phyloP scores from a whole-genome alignment of 805 yeast species.

The Lipomyces anomalus region DNA sequence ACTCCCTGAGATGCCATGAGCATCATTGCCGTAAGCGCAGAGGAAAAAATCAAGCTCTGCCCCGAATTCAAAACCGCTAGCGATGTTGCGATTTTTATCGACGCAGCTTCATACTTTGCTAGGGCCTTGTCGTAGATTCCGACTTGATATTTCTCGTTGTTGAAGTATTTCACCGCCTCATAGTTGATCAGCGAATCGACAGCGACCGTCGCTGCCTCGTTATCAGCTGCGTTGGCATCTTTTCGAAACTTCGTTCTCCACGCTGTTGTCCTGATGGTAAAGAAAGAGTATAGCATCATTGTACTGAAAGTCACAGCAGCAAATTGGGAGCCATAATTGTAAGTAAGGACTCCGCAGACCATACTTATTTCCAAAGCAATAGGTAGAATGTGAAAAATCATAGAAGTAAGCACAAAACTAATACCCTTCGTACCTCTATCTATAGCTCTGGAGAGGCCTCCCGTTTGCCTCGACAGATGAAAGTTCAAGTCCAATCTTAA shows the following conservation, averaged over 20 bases:
- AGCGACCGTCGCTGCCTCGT: slow-evolving; percentile 91
- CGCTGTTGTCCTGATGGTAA: slow-evolving; percentile 87
- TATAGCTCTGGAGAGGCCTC: slow-evolving; percentile 92
- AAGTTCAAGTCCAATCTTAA: slow-evolving; percentile 80
- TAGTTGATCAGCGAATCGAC: slow-evolving; percentile 88
- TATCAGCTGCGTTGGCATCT: slow-evolving; percentile 87
- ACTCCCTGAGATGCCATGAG: slow-evolving; percentile 89
- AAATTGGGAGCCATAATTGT: slow-evolving; percentile 81
- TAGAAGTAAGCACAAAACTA: slow-evolving; percentile 82
- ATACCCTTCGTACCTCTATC: slow-evolving; percentile 98
- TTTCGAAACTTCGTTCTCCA: slow-evolving; percentile 94
- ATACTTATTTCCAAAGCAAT: slow-evolving; percentile 85
- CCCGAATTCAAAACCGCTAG: slow-evolving; percentile 69
- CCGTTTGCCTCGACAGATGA: slow-evolving; percentile 88
- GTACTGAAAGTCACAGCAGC: slow-evolving; percentile 85
- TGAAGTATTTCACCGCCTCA: slow-evolving; percentile 91
- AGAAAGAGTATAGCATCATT: slow-evolving; percentile 80
- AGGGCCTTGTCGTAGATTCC: slow-evolving; percentile 73
- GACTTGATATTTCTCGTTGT: slow-evolving; percentile 78
- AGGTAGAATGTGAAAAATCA: slow-evolving; percentile 97
- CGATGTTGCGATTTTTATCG: slow-evolving; percentile 70
- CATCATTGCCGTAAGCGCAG: slow-evolving; percentile 95
- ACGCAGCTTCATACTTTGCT: slow-evolving; percentile 61
- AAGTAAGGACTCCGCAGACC: slow-evolving; percentile 89
- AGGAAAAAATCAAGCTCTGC: slow-evolving; percentile 72